A percentile compares a stretch with the other conserved stretches of the same genome.
phyloP scores from a whole-genome alignment of 108 stramenopile genomes.

The Epithemia pelagica region DNA sequence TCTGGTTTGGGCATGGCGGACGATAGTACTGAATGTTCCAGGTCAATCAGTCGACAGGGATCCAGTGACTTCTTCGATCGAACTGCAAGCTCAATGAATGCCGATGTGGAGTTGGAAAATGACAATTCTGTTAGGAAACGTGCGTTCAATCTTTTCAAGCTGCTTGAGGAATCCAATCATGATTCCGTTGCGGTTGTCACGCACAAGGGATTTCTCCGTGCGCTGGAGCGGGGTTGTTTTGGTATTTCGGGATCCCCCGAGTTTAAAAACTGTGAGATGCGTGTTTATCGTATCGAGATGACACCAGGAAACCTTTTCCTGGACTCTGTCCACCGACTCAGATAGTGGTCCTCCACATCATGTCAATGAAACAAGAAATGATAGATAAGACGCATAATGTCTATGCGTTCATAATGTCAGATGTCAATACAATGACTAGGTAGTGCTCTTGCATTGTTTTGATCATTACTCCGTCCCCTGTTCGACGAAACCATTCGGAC shows the following conservation, averaged over 20 bases:
- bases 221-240: constrained; percentile 54
- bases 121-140: constrained; percentile 39
- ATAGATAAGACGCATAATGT: no score
- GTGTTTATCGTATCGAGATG: constrained; percentile 32
- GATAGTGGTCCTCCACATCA: no score
- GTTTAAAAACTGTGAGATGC: constrained; percentile 53
- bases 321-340: neutral
- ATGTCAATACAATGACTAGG: no score
- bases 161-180: constrained; percentile 37
- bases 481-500: no score
- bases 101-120: constrained; percentile 23
- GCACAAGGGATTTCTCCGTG: constrained; percentile 61
- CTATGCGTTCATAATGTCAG: no score
- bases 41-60: neutral
- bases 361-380: no score
- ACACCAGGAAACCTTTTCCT: neutral
- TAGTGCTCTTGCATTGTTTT: no score
- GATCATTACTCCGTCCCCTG: no score
- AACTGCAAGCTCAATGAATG: neutral
- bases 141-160: constrained; percentile 35
- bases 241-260: constrained; percentile 29
- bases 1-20: neutral
- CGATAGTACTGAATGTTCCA: neutral
- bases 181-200: constrained; percentile 39
- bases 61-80: neutral